Percentiles rank a stretch among this genome's conserved stretches.
Evolutionary conservation across 2,329 filamentous ascomycete species (phyloP).

Genomic region (Penicillium concentricum): DNA sequence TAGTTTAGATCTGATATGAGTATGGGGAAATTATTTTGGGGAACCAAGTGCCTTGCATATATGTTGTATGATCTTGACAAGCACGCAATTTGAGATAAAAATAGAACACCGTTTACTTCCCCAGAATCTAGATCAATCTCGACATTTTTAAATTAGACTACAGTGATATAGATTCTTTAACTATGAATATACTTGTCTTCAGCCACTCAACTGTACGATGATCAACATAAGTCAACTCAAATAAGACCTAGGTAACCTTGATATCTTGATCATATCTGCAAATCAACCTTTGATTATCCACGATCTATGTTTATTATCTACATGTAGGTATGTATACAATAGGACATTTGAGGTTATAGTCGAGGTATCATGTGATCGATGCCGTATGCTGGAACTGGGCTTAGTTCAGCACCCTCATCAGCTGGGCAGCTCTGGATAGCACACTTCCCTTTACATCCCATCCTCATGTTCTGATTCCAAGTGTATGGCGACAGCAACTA

Average conservation of each 20-base stretch:
- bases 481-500: background rate
- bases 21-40: background rate
- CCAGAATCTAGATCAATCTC: background rate
- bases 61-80: background rate
- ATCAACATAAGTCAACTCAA: background rate
- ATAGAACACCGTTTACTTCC: background rate
- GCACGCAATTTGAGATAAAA: background rate
- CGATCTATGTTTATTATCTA: background rate
- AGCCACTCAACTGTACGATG: background rate
- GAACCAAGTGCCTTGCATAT: background rate
- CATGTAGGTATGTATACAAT: background rate
- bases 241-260: background rate
- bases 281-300: background rate
- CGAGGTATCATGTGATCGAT: slow-evolving; percentile 1
- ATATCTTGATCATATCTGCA: background rate
- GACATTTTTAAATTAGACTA: background rate
- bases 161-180: no score
- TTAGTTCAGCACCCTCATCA: background rate
- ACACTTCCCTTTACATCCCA: background rate
- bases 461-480: background rate
- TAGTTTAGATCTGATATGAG: background rate
- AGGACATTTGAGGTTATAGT: background rate
- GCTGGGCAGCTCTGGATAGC: background rate
- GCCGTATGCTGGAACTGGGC: background rate
- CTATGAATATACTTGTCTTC: no score